Evolutionary conservation across 352 stramenopile genomes (phyloP).

Genomic region (Phytophthora pisi): DNA sequence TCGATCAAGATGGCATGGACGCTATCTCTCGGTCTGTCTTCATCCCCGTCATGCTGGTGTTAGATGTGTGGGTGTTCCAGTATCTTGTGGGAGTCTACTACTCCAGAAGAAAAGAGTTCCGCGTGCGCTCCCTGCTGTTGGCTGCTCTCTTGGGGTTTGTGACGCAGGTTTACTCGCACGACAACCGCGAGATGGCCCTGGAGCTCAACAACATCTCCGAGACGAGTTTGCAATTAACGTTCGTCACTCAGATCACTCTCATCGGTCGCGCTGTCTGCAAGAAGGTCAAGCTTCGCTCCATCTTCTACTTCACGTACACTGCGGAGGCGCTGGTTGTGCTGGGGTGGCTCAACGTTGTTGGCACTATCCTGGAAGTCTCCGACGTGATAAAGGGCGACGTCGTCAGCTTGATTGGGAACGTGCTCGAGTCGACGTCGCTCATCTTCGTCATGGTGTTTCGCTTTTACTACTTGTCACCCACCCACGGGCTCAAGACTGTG

Average conservation of each 20-base stretch:
- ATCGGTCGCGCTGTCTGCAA: conserved; percentile 27
- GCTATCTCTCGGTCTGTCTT: conserved; percentile 6
- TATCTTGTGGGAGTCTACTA: conserved; percentile 28
- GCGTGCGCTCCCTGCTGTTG: conserved; percentile 12
- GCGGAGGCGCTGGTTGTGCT: conserved; percentile 24
- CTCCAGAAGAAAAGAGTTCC: conserved; percentile 16
- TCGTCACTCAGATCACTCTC: conserved; percentile 40
- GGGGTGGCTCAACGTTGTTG: conserved; percentile 4
- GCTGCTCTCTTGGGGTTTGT: conserved; percentile 30
- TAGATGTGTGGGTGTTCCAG: conserved; percentile 13
- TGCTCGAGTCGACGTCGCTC: conserved; percentile 24
- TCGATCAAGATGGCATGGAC: conserved; percentile 17
- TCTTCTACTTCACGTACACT: conserved; percentile 12
- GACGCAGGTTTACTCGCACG: conserved; percentile 22
- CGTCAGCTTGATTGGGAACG: conserved; percentile 9
- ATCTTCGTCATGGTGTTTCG: conserved; percentile 24
- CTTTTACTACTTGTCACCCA: conserved; percentile 22
- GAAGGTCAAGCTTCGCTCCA: conserved; percentile 27
- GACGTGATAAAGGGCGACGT: background rate
- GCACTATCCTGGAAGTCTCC: conserved; percentile 3
- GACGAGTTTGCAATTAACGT: conserved; percentile 32
- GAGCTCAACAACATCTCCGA: conserved; percentile 40
- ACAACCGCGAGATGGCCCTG: conserved; percentile 11
- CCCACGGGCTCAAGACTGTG: conserved; percentile 6
- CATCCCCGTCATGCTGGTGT: conserved; percentile 19